Evolutionary conservation across 2,329 filamentous ascomycete genomes (phyloP), one percentile per base, ranked within the genome.

Genomic region (Aquanectria penicillioides): DNA sequence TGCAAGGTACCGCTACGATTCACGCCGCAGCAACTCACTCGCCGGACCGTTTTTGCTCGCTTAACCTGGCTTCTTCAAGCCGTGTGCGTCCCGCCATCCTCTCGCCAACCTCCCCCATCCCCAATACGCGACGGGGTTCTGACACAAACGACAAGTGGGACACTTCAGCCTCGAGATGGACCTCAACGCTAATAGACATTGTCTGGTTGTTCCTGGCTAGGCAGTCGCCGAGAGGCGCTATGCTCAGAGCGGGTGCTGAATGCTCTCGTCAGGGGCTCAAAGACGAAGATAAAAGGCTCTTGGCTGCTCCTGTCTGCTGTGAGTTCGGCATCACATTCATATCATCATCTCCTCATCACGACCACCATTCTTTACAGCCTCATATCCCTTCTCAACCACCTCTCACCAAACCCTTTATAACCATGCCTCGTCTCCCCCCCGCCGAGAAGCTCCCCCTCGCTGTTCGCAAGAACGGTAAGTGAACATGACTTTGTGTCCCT

Each of bases 381-480:
- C 10, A 9, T 12, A 34, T 38, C 23, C n/a, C 46, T 22, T 15
- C 22, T 10, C 33, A 29, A 29, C 18, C 15, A 17, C n/a, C 5
- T 23, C 15, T 13, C 20, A 8, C 18, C 28, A 17, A 34, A 15
- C 13, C 11, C 28, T 47, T 37, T 2, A 17, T 22, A 50, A 64
- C 11, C 17, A 73, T 73, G 70, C 28, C 61, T 36, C 68, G 71
- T 47, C 77, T 82, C 44, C 75, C 80, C 8, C 80, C 81, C 7
- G 77, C 75, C 38, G 82, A 79, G 61, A 85, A 82, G 72, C 74
- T 85, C 10, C 76, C 82, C 29, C 80, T 85, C 61, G 79, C 77
- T 26, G 67, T 81, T 37, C 81, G 82, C 70, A 85, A 83, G 73
- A 82, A 84, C 69, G 67, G 83, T 84, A 67, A 65, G 73, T 71